Evolutionary conservation across 768 basidiomycete species (phyloP).

Genomic region (Lactarius trivialis): DNA sequence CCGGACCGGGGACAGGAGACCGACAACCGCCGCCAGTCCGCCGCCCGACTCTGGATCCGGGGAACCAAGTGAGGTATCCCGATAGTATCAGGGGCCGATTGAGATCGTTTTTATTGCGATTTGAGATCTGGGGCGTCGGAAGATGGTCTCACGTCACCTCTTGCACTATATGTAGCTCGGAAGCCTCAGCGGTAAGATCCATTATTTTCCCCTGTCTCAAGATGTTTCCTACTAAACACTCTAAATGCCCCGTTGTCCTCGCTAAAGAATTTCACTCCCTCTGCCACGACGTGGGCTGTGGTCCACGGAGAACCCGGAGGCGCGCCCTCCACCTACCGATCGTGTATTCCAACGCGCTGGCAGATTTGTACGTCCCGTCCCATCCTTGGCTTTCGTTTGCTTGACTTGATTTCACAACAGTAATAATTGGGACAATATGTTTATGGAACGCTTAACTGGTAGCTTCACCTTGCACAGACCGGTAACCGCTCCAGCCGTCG

Average conservation of each 20-base stretch:
- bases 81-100: neutral
- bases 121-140: neutral
- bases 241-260: neutral
- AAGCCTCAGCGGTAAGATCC: neutral
- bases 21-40: too few species aligned
- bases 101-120: constrained; percentile 1
- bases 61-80: neutral
- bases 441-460: constrained; percentile 43
- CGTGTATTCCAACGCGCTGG: constrained; percentile 3
- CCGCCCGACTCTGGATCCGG: neutral
- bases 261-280: neutral
- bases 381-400: neutral
- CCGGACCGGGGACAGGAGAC: neutral
- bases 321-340: constrained; percentile 11
- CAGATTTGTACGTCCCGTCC: constrained; percentile 11
- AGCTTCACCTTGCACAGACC: constrained; percentile 52
- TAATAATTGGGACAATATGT: constrained; percentile 68
- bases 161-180: neutral
- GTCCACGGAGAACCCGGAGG: neutral
- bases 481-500: constrained; percentile 39
- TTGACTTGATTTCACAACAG: constrained; percentile 32
- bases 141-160: constrained; percentile 6
- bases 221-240: neutral
- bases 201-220: neutral
- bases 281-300: constrained; percentile 3